phyloP scores from a whole-genome alignment of 345 rosid species.

The Salix koriyanagi region DNA sequence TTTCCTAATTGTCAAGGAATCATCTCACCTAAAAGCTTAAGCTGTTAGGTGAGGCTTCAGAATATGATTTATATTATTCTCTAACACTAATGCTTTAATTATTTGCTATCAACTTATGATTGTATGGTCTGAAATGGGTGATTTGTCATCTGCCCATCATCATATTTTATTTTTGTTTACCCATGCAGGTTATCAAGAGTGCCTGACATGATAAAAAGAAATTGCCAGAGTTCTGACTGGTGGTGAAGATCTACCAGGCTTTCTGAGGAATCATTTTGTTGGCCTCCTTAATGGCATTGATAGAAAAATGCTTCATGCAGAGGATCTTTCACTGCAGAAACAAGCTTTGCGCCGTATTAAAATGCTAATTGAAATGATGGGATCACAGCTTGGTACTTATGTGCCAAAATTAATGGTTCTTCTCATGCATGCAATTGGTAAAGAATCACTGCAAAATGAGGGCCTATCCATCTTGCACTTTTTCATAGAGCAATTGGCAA shows the following conservation, averaged over 20 bases:
- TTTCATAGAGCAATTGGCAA: slow-evolving; percentile 70
- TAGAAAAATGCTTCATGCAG: slow-evolving; percentile 84
- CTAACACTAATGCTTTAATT: neutral
- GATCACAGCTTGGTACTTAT: slow-evolving; percentile 75
- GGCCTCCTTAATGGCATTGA: slow-evolving; percentile 91
- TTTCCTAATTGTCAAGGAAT: neutral
- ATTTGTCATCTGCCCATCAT: neutral
- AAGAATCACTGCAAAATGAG: slow-evolving; percentile 77
- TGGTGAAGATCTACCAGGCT: slow-evolving; percentile 74
- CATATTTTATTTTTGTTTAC: slow-evolving; percentile 13
- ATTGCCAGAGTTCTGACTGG: slow-evolving; percentile 73
- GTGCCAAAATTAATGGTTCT: slow-evolving; percentile 94
- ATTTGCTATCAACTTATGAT: neutral
- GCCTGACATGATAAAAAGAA: slow-evolving; percentile 73
- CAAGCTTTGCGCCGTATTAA: slow-evolving; percentile 88
- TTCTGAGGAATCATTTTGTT: slow-evolving; percentile 93
- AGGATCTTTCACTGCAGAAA: slow-evolving; percentile 64
- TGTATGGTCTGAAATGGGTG: slow-evolving; percentile 2
- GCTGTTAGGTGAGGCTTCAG: too few relatives aligned
- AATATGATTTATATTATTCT: too few relatives aligned
- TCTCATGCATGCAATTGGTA: slow-evolving; percentile 85
- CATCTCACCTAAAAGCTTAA: too few relatives aligned
- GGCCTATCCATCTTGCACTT: slow-evolving; percentile 85
- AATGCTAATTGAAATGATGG: slow-evolving; percentile 91
- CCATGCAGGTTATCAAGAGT: slow-evolving; percentile 68